A percentile compares a stretch with the other conserved stretches of the same genome.
phyloP scores from a whole-genome alignment of 1,284 basidiomycete genomes.

The Hortiboletus rubellus region DNA sequence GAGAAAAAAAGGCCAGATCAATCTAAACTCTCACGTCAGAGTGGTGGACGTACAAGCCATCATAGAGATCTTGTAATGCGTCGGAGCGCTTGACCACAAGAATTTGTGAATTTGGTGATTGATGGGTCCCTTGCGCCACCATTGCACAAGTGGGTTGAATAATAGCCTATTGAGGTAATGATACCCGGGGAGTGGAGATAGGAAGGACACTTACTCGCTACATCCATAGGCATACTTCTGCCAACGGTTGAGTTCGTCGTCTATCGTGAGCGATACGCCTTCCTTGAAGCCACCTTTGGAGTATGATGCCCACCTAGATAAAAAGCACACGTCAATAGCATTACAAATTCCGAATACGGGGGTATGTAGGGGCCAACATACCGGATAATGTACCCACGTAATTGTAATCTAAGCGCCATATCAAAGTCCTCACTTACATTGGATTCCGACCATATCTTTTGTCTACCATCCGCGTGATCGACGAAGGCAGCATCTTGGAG shows the following conservation, averaged over 20 bases:
- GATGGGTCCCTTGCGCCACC: conserved; percentile 75
- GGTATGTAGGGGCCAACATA: background rate
- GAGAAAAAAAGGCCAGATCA: conserved; percentile 20
- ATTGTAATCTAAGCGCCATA: conserved; percentile 70
- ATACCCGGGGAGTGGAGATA: background rate
- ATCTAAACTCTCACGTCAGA: background rate
- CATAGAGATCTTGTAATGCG: conserved; percentile 84
- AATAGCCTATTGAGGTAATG: conserved; percentile 60
- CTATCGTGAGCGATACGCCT: conserved; percentile 81
- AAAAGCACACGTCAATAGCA: background rate
- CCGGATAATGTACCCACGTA: conserved; percentile 28
- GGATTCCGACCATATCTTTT: conserved; percentile 81
- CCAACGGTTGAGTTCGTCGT: conserved; percentile 83
- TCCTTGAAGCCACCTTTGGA: conserved; percentile 81
- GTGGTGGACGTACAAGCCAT: conserved; percentile 62
- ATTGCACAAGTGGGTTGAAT: conserved; percentile 72
- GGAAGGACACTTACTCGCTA: conserved; percentile 12
- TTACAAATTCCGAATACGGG: conserved; percentile 3
- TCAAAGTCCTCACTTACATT: conserved; percentile 90
- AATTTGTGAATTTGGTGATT: conserved; percentile 77
- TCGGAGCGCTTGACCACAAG: conserved; percentile 72
- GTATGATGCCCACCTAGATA: conserved; percentile 76
- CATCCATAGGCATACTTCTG: conserved; percentile 82
- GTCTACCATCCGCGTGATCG: conserved; percentile 54
- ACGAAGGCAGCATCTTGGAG: conserved; percentile 77